Evolutionary conservation across 75 land plant species (phyloP).

Genomic region (Cupressus sempervirens): DNA sequence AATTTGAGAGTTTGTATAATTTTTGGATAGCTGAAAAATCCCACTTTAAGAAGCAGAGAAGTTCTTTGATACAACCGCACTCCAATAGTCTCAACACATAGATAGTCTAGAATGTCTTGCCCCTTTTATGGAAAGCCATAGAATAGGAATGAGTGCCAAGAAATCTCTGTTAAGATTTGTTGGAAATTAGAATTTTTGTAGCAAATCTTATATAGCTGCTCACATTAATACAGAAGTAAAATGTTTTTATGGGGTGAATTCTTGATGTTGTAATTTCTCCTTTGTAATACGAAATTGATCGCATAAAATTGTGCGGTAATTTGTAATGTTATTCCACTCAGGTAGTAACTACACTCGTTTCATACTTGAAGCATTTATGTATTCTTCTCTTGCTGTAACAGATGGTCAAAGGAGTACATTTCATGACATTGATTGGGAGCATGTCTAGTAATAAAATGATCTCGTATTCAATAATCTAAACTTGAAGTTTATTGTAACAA

Average conservation of each 20-base stretch:
- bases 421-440: too few species aligned
- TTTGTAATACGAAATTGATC: background rate
- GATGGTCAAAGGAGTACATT: background rate
- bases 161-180: too few species aligned
- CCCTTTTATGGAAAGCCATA: too few species aligned
- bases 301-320: background rate
- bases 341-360: too few species aligned
- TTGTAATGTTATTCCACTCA: background rate
- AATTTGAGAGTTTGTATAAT: background rate
- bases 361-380: too few species aligned
- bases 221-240: background rate
- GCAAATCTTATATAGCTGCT: background rate
- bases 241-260: background rate
- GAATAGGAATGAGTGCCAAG: too few species aligned
- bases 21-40: background rate
- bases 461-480: too few species aligned
- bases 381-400: background rate
- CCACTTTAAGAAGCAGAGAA: background rate
- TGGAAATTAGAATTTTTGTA: too few species aligned
- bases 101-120: background rate
- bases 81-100: background rate
- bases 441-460: too few species aligned
- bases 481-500: too few species aligned
- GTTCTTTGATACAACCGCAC: background rate
- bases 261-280: background rate